A percentile compares a stretch with the other conserved stretches of the same genome.
phyloP scores from a whole-genome alignment of 306 rosid species.

The Cicer yamashitae region DNA sequence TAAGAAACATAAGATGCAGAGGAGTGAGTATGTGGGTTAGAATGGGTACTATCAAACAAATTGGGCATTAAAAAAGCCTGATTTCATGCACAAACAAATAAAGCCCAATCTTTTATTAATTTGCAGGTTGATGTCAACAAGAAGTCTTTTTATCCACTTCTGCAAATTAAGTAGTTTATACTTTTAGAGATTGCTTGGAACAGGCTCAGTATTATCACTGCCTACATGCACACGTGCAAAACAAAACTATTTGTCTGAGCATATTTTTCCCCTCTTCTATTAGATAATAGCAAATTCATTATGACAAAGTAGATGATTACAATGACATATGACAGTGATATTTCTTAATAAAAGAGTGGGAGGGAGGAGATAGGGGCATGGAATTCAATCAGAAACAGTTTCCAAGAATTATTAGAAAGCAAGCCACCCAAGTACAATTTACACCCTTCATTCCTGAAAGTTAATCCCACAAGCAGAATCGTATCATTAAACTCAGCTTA shows the following conservation, averaged over 20 bases:
- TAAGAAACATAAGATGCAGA: slow-evolving; percentile 3
- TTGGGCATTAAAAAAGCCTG: slow-evolving; percentile 12
- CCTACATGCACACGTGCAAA: background rate
- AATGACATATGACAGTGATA: slow-evolving; percentile 1
- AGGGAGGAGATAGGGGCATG: slow-evolving; percentile 5
- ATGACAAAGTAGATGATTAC: slow-evolving; percentile 3
- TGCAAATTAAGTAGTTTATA: too few relatives aligned
- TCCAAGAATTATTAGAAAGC: slow-evolving; percentile 18
- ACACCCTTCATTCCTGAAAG: slow-evolving; percentile 30
- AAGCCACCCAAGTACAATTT: slow-evolving; percentile 19
- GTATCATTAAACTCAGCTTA: slow-evolving; percentile 1
- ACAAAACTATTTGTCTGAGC: background rate
- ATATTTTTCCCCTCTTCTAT: background rate
- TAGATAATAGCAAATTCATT: slow-evolving; percentile 3
- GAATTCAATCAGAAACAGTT: slow-evolving; percentile 13
- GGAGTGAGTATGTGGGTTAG: background rate
- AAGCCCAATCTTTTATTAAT: slow-evolving; percentile 5
- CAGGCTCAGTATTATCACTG: too few relatives aligned
- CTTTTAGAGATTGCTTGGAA: too few relatives aligned
- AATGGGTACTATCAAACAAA: slow-evolving; percentile 2
- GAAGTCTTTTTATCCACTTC: too few relatives aligned
- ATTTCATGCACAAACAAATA: slow-evolving; percentile 34
- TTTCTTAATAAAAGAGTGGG: background rate
- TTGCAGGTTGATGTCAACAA: background rate
- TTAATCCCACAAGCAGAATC: slow-evolving; percentile 27